Percentiles rank a stretch among this genome's conserved stretches.
These are phyloP conservation scores for Pseudogymnoascus sp. DNA, from an alignment of 2,329 filamentous ascomycete genomes.

Conservation along the genomic window DNA sequence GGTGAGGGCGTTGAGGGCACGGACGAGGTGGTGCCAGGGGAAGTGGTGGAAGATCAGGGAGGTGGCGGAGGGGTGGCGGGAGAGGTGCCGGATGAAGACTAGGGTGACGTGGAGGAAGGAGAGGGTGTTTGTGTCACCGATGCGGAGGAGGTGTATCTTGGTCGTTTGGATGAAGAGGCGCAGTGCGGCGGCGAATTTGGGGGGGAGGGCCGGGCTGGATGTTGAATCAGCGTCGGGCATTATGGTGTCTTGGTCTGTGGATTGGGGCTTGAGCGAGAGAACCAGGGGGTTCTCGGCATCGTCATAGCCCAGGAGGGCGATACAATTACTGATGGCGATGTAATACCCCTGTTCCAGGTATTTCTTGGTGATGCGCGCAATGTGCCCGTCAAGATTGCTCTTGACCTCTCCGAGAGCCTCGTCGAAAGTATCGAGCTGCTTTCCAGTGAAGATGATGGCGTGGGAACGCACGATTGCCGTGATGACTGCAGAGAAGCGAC, in stretches of 20 bases:
- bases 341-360: slow-evolving; percentile 43
- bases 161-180: slow-evolving; percentile 18
- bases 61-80: slow-evolving; percentile 18
- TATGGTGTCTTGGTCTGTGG: background rate
- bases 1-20: slow-evolving; percentile 21
- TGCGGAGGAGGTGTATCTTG: slow-evolving; percentile 19
- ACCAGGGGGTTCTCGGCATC: slow-evolving; percentile 18
- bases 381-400: slow-evolving; percentile 45
- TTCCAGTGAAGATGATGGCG: slow-evolving; percentile 52
- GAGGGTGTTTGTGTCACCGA: slow-evolving; percentile 24
- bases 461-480: slow-evolving; percentile 55
- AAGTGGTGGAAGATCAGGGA: slow-evolving; percentile 17
- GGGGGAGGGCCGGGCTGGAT: background rate
- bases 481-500: slow-evolving; percentile 41
- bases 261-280: background rate
- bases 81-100: slow-evolving; percentile 21
- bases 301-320: slow-evolving; percentile 26
- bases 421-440: slow-evolving; percentile 39
- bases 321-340: slow-evolving; percentile 42
- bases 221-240: background rate
- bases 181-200: background rate
- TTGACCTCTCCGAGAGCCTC: slow-evolving; percentile 42
- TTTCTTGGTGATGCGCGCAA: slow-evolving; percentile 40
- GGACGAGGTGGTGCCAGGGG: slow-evolving; percentile 20
- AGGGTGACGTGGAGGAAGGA: slow-evolving; percentile 25